Evolutionary conservation across 139 green algal genomes (phyloP), one percentile per base, ranked within the genome.

Genomic region (Mesotaenium endlicherianum): DNA sequence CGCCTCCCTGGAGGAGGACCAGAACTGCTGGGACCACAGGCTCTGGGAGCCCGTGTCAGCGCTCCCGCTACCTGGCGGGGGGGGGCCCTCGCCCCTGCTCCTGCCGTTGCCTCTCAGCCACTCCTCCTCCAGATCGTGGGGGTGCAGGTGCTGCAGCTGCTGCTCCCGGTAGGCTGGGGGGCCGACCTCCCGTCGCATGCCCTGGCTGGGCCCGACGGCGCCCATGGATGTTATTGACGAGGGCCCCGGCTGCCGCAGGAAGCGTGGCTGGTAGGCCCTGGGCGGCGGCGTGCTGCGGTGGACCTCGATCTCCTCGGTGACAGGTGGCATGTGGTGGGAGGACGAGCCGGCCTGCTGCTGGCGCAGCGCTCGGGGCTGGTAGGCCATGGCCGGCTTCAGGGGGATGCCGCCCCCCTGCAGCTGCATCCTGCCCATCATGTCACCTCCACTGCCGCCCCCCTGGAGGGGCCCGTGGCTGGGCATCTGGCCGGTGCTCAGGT

Each of bases 361-460:
- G 34, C 57, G 20, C 39, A 36, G 39, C 36, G 75, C 42, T 38
- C 75, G 75, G 26, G 75, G 75, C 45, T 82, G 75, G n/a, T 82
- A 82, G 1, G 75, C 75, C 75, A 82, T 82, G 26, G 42, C 75
- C 0, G 75, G 75, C 26, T 38, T 75, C n/a, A 82, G 71, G 1
- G 75, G 42, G 30, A 82, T 75, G 16, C 71, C 38, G 31, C 31
- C 14, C 31, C 45, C 20, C 1, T 40, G 34, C 26, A 17, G 30
- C 41, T 20, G n/a, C 47, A n/a, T n/a, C n/a, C n/a, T n/a, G n/a
- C n/a, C n/a, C n/a, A n/a, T n/a, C n/a, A n/a, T n/a, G n/a, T n/a
- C n/a, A n/a, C n/a, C n/a, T n/a, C n/a, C n/a, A n/a, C n/a, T n/a
- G 17, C 11, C 11, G 36, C 43, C 36, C 41, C 8, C 6, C 60